Base-by-base conservation (phyloP, 495 filamentous ascomycete genomes). In the Penicillium longicatenatum region DNA sequence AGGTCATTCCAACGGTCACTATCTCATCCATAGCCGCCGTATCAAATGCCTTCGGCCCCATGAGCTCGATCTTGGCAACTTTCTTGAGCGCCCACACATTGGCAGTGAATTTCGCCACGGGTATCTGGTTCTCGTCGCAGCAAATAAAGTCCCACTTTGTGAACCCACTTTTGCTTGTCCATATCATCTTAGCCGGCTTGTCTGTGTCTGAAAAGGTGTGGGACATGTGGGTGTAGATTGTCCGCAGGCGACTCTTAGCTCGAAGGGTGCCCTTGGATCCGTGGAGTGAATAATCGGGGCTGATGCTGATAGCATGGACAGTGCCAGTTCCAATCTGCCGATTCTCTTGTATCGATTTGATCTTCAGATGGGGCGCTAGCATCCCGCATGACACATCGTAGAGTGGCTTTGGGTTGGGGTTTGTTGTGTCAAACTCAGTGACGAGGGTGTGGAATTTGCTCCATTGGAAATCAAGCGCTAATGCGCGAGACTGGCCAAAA, bases 141-240 rank as follows among this genome's bases (percentile, higher is more conserved):
- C 62, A 68, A 21, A 68, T 50, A 52, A 68, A 68, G 33, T 65
- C 57, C 65, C 65, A 68, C 4, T 31, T 57, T 37, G 60, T 68
- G 59, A 68, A 63, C 2, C 57, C 59, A 11, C 43, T 53, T 20
- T 51, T 31, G 33, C 62, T 55, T 20, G 63, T 58, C 65, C 65
- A 68, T 19, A 59, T 63, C 62, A 68, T 60, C 20, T 55, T 54
- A 0, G 50, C 50, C 0, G 65, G 62, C 5, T 41, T 19, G 1
- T 50, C 51, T n/a, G 59, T 57, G n/a, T 59, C 53, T 20, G 62
- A 60, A 46, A 55, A 65, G 7, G 53, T 29, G 50, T 51, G 37
- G 1, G 65, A 68, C 44, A 52, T 42, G 54, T 65, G 53, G 24
- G 62, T 68, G 54, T 68, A 68, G 35, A 49, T 21, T 11, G 65